Base-by-base conservation (phyloP, 305 asterid genomes). In the Fraxinus floribunda region DNA sequence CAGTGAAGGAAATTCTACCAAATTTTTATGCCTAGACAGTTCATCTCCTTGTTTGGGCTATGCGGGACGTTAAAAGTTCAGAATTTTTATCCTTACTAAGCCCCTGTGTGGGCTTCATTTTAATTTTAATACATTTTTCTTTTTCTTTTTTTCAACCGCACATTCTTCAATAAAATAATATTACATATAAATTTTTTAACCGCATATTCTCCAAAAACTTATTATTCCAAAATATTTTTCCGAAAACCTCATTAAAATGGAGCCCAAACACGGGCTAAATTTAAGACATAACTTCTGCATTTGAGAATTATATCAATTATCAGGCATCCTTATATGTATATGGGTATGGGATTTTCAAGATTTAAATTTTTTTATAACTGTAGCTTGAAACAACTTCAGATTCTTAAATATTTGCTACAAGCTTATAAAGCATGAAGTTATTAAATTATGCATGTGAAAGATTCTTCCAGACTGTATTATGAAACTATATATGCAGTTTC, bases 401-500 rank as follows among this genome's bases (percentile, higher is more conserved):
- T 15, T 49, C 70, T 57, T 5, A 57, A 57, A 20, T 57, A 18
- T 57, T 57, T 18, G 29, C 70, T 18, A 18, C 29, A 57, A 57
- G 70, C 7, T 57, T 57, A n/a, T 10, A 57, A 57, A 57, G 29
- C 70, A 57, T n/a, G 29, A n/a, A 57, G 29, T 57, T 57, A 57
- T 57, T 57, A 57, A 57, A 49, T 18, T 15, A 49, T 7, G 29
- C 29, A 0, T 7, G 11, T 57, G 9, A 18, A 1, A 57, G 83
- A 35, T 55, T 78, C 57, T 84, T 39, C 73, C 13, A 41, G 76
- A 5, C 74, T 73, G 9, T 24, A 68, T 36, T 77, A 9, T 26
- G 83, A 79, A 44, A 76, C 15, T 78, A 11, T 73, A 9, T 36
- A 5, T 57, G 68, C 70, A 36, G 76, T 80, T 18, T 84, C 76